Conservation (phyloP, 306 rosid species). For the Cucurbita maxima region DNA sequence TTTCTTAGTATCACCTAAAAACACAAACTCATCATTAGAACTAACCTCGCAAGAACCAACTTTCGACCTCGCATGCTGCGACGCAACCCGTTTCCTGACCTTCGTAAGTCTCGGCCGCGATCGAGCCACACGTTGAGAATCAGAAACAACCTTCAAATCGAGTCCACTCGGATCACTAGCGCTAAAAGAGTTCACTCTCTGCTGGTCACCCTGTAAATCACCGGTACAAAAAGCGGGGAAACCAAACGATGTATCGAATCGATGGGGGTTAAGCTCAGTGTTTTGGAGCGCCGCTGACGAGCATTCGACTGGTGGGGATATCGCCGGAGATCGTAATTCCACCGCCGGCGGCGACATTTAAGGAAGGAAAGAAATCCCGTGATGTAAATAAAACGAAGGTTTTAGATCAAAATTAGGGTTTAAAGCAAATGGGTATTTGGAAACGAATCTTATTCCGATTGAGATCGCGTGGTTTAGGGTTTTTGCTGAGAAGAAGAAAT, state of each 20-base stretch:
- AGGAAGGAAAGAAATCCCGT: neutral
- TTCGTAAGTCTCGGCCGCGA: constrained; percentile 47
- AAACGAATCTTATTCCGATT: neutral
- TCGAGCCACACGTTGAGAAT: constrained; percentile 13
- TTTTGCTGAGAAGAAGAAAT: neutral
- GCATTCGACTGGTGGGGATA: constrained; percentile 6
- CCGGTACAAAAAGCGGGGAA: constrained; percentile 10
- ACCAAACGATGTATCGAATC: constrained; percentile 12
- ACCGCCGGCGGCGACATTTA: constrained; percentile 41
- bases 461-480: constrained; percentile 1
- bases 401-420: neutral
- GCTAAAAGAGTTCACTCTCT: constrained; percentile 9
- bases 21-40: constrained; percentile 4
- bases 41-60: constrained; percentile 11
- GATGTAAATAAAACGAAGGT: neutral
- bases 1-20: neutral
- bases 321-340: constrained; percentile 28
- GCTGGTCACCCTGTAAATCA: constrained; percentile 1
- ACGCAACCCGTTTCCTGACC: constrained; percentile 44
- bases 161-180: constrained; percentile 7
- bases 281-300: constrained; percentile 12
- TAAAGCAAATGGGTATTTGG: neutral
- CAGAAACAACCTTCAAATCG: neutral
- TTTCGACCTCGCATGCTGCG: constrained; percentile 39
- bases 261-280: constrained; percentile 13